Base-by-base conservation (phyloP, 129 eudicot genomes). In the Rutidosis leptorrhynchoides region DNA sequence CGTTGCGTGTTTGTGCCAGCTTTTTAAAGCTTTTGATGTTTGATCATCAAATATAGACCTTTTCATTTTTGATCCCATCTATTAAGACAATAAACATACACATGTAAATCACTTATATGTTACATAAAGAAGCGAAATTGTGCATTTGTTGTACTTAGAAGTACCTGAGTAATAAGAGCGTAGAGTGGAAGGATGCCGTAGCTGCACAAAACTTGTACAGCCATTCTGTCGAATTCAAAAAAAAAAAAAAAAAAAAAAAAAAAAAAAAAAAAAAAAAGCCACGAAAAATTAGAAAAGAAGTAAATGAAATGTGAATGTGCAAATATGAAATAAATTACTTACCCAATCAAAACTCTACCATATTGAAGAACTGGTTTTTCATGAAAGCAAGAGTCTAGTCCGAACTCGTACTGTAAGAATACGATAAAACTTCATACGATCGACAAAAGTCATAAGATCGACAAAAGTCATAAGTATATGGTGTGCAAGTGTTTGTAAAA, bases 31-130 rank as follows among this genome's bases (percentile, higher is more conserved):
- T 72, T 94, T 94, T 22, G 87, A 84, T n/a, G 99, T 89, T 83
- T 94, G 90, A 11, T 89, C 95, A 15, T 94, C 99, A 45, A 94
- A 94, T 0, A 94, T 89, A 17, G 97, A 84, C 70, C 77, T 84
- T 76, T 94, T 94, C 97, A 94, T 94, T 62, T 78, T 82, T 56
- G 99, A 89, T 62, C 99, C 99, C 99, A 94, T 94, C 97, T 93
- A 26, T 57, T 37, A 49, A 51, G 49, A 70, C n/a, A 52, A 42
- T 24, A 53, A 16, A 19, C 14, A 56, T 7, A 12, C 17, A 33
- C n/a, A 65, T 46, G 9, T 46, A 12, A 46, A 35, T 51, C 57
- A 16, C 24, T 14, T 61, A 70, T 43, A 20, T 15, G 10, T 25
- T 25, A 25, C n/a, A 5, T 8, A 2, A 67, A 5, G 11, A 49